Conservation (phyloP, 2,329 filamentous ascomycete genomes). For the Microthyrium microscopicum region DNA sequence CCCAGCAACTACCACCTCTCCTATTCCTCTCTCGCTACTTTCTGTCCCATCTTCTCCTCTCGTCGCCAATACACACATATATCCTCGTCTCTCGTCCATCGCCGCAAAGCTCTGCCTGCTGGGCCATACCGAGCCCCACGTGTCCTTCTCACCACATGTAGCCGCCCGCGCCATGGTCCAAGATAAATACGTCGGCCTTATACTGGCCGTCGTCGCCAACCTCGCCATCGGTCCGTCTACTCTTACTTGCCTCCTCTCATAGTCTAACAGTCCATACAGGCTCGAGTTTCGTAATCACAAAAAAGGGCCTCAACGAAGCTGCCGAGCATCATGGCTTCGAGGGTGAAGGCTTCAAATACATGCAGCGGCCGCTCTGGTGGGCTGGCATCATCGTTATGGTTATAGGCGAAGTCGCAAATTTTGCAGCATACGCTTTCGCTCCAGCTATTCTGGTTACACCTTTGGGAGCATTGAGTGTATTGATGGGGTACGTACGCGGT, state of each 20-base stretch:
- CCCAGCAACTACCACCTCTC: neutral
- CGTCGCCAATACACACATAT: neutral
- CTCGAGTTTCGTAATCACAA: slow-evolving; percentile 96
- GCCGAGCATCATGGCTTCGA: slow-evolving; percentile 89
- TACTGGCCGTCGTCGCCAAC: slow-evolving; percentile 24
- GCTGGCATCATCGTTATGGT: slow-evolving; percentile 82
- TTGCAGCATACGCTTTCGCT: slow-evolving; percentile 94
- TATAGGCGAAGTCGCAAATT: slow-evolving; percentile 88
- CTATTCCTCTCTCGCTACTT: neutral
- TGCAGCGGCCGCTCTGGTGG: slow-evolving; percentile 96
- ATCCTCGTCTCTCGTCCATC: slow-evolving; percentile 1
- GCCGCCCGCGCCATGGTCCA: slow-evolving; percentile 16
- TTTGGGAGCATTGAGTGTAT: slow-evolving; percentile 77
- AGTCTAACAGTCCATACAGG: slow-evolving; percentile 31
- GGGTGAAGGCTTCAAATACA: slow-evolving; percentile 86
- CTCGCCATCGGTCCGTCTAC: slow-evolving; percentile 20
- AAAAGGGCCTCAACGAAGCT: slow-evolving; percentile 89
- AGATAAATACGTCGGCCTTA: slow-evolving; percentile 26
- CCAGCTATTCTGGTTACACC: slow-evolving; percentile 97
- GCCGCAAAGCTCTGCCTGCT: neutral
- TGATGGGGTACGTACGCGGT: slow-evolving; percentile 49
- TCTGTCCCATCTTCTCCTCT: neutral
- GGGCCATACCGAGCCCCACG: neutral
- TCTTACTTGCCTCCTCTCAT: neutral
- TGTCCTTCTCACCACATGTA: neutral